phyloP scores from a whole-genome alignment of 805 yeast species.

The Ogataea sp. region DNA sequence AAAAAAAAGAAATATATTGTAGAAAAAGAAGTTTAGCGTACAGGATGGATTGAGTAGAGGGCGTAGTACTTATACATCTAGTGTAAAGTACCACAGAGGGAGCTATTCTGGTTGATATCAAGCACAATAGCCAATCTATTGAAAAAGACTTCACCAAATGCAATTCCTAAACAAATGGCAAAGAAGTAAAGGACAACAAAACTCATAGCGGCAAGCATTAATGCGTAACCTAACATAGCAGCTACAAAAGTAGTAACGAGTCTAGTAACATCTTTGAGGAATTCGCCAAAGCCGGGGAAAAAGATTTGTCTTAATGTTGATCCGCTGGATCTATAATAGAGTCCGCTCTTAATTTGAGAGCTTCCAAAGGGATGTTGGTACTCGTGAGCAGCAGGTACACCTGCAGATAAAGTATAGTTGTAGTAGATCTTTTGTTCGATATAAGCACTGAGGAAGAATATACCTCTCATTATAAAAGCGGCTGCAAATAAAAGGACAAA shows the following conservation, averaged over 20 bases:
- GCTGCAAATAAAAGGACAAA: conserved; percentile 52
- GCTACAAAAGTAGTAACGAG: conserved; percentile 48
- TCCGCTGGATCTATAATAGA: neutral
- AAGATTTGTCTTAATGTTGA: conserved; percentile 20
- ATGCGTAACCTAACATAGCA: conserved; percentile 59
- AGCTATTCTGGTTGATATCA: conserved; percentile 26
- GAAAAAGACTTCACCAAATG: conserved; percentile 64
- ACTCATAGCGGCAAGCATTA: conserved; percentile 77
- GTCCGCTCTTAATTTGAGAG: too few relatives aligned
- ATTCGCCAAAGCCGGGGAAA: conserved; percentile 25
- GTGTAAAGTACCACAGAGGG: conserved; percentile 23
- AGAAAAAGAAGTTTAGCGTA: too few relatives aligned
- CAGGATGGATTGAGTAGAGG: too few relatives aligned
- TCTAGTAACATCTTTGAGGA: conserved; percentile 48
- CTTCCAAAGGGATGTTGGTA: neutral
- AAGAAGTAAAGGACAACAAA: conserved; percentile 61
- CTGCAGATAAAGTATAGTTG: too few relatives aligned
- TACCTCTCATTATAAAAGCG: conserved; percentile 51
- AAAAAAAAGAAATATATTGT: too few relatives aligned
- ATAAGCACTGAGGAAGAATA: conserved; percentile 52
- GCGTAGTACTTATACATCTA: too few relatives aligned
- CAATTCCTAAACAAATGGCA: conserved; percentile 62
- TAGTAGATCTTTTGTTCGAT: conserved; percentile 61
- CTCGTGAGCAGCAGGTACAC: too few relatives aligned
- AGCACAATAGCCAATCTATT: conserved; percentile 43